phyloP scores from a whole-genome alignment of 163 green algal species.

The Picocystis sp. region DNA sequence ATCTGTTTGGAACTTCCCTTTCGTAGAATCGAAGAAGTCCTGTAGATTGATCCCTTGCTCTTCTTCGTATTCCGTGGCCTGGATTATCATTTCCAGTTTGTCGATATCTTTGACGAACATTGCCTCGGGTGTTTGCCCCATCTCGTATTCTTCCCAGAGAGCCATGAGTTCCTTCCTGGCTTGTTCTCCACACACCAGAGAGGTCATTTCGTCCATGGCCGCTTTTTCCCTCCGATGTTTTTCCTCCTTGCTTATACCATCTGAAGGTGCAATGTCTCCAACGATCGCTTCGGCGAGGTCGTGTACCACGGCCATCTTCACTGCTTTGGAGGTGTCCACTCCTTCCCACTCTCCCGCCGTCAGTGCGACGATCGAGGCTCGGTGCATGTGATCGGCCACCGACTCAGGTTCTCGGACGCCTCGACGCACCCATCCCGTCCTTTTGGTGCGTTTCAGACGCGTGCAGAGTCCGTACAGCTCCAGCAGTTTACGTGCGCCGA shows the following conservation, averaged over 20 bases:
- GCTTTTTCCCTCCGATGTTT: constrained; percentile 46
- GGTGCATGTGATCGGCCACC: constrained; percentile 66
- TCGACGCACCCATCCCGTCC: constrained; percentile 69
- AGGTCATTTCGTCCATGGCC: constrained; percentile 46
- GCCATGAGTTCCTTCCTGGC: constrained; percentile 33
- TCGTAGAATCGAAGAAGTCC: constrained; percentile 73
- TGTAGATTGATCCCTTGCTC: constrained; percentile 43
- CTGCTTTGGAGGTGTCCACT: constrained; percentile 20
- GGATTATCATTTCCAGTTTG: constrained; percentile 89
- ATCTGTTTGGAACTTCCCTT: constrained; percentile 9
- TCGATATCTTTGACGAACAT: constrained; percentile 83
- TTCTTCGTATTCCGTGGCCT: constrained; percentile 57
- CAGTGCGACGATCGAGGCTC: constrained; percentile 66
- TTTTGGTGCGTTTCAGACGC: constrained; percentile 25
- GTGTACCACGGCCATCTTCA: constrained; percentile 72
- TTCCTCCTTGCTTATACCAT: constrained; percentile 52
- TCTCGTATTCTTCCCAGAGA: constrained; percentile 78
- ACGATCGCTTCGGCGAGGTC: constrained; percentile 78
- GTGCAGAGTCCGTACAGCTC: not conserved
- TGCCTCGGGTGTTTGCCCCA: constrained; percentile 42
- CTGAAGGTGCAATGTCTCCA: constrained; percentile 75
- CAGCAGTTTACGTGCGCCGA: constrained; percentile 17
- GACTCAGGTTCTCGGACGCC: constrained; percentile 50
- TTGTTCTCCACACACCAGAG: constrained; percentile 16
- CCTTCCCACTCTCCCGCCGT: constrained; percentile 23